phyloP scores from a whole-genome alignment of 805 yeast species.

The Saccharomycopsis microspora region DNA sequence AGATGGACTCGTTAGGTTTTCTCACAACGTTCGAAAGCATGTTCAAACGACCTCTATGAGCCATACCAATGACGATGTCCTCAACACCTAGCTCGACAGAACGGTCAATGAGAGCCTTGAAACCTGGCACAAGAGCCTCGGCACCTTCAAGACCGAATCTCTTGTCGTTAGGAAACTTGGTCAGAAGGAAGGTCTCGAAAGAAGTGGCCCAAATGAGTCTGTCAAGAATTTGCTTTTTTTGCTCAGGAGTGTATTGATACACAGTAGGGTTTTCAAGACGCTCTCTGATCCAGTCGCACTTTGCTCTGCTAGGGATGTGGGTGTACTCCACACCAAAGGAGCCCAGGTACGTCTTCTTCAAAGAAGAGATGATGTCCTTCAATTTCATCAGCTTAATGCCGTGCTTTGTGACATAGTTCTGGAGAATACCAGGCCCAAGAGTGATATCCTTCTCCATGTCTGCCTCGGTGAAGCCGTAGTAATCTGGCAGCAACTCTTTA shows the following conservation, averaged over 20 bases:
- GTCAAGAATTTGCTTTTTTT: constrained; percentile 93
- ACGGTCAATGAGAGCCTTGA: constrained; percentile 89
- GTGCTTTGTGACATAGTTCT: constrained; percentile 67
- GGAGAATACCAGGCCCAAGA: constrained; percentile 95
- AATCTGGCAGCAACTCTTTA: constrained; percentile 80
- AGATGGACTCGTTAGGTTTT: constrained; percentile 96
- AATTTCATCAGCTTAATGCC: constrained; percentile 54
- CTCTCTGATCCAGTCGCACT: constrained; percentile 98
- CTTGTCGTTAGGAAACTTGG: constrained; percentile 96
- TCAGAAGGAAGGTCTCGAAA: constrained; percentile 84
- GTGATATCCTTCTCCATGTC: constrained; percentile 78
- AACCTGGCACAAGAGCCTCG: constrained; percentile 92
- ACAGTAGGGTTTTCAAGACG: constrained; percentile 89
- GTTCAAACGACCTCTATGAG: constrained; percentile 98
- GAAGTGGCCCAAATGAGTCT: constrained; percentile 94
- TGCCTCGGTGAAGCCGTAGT: constrained; percentile 81
- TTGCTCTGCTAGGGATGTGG: constrained; percentile 89
- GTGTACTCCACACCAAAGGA: constrained; percentile 90
- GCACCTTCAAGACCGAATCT: constrained; percentile 99
- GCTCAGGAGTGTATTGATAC: constrained; percentile 70
- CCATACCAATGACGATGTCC: constrained; percentile 98
- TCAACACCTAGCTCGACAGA: constrained; percentile 89
- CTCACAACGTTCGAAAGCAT: constrained; percentile 97
- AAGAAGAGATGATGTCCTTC: constrained; percentile 62
- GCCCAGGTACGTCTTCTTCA: constrained; percentile 81